Conservation (phyloP, 768 basidiomycete species). For the Candolleomyces efflorescens region DNA sequence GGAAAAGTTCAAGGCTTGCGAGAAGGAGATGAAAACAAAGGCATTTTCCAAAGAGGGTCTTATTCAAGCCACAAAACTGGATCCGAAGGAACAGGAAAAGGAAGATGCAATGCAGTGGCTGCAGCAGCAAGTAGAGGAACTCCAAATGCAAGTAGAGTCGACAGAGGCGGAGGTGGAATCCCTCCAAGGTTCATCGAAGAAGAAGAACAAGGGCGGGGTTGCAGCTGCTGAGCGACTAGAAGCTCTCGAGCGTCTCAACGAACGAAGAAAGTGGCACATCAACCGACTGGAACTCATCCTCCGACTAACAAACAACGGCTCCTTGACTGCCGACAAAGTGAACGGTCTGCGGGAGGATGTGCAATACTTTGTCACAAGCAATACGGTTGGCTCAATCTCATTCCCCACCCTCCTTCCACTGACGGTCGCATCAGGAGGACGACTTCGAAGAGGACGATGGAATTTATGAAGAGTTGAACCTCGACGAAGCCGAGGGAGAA, state of each 20-base stretch:
- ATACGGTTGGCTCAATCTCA: conserved; percentile 61
- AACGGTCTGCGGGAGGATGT: conserved; percentile 88
- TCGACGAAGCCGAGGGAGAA: conserved; percentile 95
- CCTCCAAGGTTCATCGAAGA: conserved; percentile 78
- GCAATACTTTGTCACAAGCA: conserved; percentile 92
- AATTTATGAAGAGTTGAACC: conserved; percentile 95
- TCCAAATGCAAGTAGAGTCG: conserved; percentile 88
- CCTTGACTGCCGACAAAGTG: conserved; percentile 78
- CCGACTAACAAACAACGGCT: conserved; percentile 91
- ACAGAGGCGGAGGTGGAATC: conserved; percentile 94
- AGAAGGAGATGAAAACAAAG: conserved; percentile 99
- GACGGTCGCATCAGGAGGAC: conserved; percentile 65
- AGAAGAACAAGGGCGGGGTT: conserved; percentile 70
- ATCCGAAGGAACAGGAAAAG: conserved; percentile 97
- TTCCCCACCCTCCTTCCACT: not conserved
- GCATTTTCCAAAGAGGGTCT: conserved; percentile 99
- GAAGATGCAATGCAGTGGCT: conserved; percentile 86
- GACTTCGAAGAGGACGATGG: conserved; percentile 97
- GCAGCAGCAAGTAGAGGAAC: conserved; percentile 83
- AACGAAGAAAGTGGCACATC: conserved; percentile 94
- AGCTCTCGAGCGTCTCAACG: conserved; percentile 85
- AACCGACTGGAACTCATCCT: conserved; percentile 89
- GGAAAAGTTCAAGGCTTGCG: conserved; percentile 99
- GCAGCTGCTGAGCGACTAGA: conserved; percentile 68
- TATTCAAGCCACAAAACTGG: conserved; percentile 88